These are phyloP conservation scores for Sporothrix schenckii DNA, from an alignment of 2,329 filamentous ascomycete species.

Conservation along the genomic window DNA sequence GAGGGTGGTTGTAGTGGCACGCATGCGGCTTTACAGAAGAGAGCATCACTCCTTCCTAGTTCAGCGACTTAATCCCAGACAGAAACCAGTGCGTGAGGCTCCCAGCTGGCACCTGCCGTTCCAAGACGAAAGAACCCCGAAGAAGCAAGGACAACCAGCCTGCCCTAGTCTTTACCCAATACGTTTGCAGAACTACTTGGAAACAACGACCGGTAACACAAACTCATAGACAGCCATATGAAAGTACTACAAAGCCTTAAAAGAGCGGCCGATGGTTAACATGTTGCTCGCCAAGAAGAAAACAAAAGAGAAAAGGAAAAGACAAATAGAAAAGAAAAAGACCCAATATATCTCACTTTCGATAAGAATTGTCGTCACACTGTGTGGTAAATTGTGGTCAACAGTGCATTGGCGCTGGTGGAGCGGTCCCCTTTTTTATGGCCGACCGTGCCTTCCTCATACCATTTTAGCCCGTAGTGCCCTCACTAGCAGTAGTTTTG, in stretches of 20 bases:
- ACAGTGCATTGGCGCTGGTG: constrained; percentile 8
- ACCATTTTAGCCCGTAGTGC: constrained; percentile 19
- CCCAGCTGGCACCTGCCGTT: constrained; percentile 9
- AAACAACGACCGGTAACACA: not conserved
- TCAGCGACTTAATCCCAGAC: not conserved
- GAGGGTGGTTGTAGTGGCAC: not conserved
- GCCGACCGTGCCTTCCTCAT: not conserved
- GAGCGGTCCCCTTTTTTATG: not conserved
- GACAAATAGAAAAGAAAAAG: not conserved
- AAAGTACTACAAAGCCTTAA: not conserved
- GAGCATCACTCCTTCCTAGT: constrained; percentile 15
- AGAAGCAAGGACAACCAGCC: constrained; percentile 24
- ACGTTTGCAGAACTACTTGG: not conserved
- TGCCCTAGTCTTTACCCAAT: not conserved
- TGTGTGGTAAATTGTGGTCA: not conserved
- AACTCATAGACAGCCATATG: not conserved
- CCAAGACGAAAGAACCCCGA: constrained; percentile 17
- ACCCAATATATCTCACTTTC: not conserved
- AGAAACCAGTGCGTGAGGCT: not conserved
- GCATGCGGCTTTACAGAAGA: not conserved
- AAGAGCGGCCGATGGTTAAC: not conserved
- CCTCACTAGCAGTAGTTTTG: constrained; percentile 28
- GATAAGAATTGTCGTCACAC: constrained; percentile 19
- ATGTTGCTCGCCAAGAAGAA: no score
- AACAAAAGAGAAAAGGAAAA: no score